Evolutionary conservation across 2,329 filamentous ascomycete species (phyloP).

Genomic region (Aspergillus clavatus): DNA sequence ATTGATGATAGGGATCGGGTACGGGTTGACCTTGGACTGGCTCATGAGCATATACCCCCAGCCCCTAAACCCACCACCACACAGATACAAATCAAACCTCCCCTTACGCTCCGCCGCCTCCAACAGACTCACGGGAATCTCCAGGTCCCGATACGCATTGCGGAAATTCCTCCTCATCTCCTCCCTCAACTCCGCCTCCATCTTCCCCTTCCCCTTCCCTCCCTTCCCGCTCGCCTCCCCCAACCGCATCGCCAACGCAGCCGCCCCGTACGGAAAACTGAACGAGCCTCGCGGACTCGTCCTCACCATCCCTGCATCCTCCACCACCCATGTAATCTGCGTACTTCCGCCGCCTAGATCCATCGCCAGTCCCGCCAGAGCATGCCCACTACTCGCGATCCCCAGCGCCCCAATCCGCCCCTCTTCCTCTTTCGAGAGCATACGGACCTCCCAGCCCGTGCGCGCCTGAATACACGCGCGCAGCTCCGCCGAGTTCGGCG

Average conservation of each 20-base stretch:
- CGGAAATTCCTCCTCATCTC: constrained; percentile 57
- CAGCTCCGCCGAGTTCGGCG: constrained; percentile 67
- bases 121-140: constrained; percentile 51
- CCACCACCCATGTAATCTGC: constrained; percentile 64
- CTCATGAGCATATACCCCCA: constrained; percentile 89
- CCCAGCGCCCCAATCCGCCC: constrained; percentile 79
- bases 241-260: constrained; percentile 57
- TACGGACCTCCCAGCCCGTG: constrained; percentile 64
- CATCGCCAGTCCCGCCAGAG: constrained; percentile 74
- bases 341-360: constrained; percentile 76
- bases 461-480: constrained; percentile 57
- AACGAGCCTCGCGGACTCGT: constrained; percentile 54
- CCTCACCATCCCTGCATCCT: constrained; percentile 45
- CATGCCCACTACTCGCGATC: constrained; percentile 66
- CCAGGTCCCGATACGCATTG: constrained; percentile 54
- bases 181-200: constrained; percentile 46
- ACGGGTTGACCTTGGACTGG: constrained; percentile 65
- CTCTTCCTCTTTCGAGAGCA: constrained; percentile 75
- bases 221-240: constrained; percentile 42
- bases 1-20: constrained; percentile 78
- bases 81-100: constrained; percentile 72
- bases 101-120: constrained; percentile 41
- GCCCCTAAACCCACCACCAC: constrained; percentile 82
- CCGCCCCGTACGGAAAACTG: constrained; percentile 66
- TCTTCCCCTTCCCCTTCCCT: constrained; percentile 42